phyloP scores from a whole-genome alignment of 108 stramenopile species.

The Licmophora abbreviata region DNA sequence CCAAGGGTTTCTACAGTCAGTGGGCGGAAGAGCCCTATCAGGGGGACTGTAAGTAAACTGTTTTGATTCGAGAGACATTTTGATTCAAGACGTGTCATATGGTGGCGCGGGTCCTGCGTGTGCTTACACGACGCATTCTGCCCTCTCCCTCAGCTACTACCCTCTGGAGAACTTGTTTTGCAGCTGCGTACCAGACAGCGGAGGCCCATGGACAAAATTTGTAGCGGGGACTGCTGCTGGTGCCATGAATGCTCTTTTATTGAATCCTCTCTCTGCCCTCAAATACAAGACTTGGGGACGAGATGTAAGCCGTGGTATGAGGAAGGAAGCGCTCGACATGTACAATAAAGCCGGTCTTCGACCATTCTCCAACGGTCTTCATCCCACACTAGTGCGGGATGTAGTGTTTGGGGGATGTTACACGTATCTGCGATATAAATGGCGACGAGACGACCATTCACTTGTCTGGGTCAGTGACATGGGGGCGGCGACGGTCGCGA shows the following conservation, averaged over 20 bases:
- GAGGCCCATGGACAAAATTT: conserved; percentile 14
- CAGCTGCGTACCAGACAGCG: conserved; percentile 1
- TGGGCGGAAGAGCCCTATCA: conserved; percentile 30
- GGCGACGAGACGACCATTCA: conserved; percentile 1
- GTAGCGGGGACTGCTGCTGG: conserved; percentile 48
- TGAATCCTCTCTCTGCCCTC: conserved; percentile 41
- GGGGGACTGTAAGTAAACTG: conserved; percentile 13
- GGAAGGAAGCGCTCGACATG: conserved; percentile 32
- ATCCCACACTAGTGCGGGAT: conserved; percentile 35
- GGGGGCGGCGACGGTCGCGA: conserved; percentile 37
- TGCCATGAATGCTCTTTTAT: conserved; percentile 26
- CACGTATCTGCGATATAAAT: conserved; percentile 32
- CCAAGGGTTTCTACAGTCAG: conserved; percentile 38
- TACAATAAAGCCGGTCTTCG: conserved; percentile 27
- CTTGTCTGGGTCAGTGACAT: conserved; percentile 32
- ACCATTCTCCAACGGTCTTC: conserved; percentile 33
- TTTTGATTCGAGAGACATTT: no score
- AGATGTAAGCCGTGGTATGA: conserved; percentile 26
- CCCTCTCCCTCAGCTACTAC: no score
- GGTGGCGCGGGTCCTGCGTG: no score
- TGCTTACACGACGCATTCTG: conserved; percentile 17
- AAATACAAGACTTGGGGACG: conserved; percentile 42
- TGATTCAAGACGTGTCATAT: no score
- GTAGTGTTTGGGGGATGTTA: conserved; percentile 41
- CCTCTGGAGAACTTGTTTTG: conserved; percentile 36